These are phyloP conservation scores for Penstemon davidsonii DNA, from an alignment of 257 asterid genomes.

Conservation along the genomic window DNA sequence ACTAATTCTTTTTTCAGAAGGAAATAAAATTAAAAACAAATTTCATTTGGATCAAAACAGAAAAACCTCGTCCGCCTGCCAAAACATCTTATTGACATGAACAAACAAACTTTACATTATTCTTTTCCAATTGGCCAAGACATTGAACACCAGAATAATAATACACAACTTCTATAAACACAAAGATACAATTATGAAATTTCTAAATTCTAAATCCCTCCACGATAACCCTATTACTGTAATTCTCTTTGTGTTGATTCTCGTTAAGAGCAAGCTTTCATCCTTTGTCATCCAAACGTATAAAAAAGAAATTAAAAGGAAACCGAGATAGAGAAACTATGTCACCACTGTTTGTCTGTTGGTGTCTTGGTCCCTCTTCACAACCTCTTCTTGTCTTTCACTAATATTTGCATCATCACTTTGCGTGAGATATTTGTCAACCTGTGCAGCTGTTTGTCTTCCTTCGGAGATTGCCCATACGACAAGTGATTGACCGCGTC, in stretches of 20 bases:
- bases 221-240: constrained; percentile 4
- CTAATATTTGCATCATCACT: constrained; percentile 14
- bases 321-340: constrained; percentile 13
- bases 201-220: constrained; percentile 24
- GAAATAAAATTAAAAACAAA: too few relatives aligned
- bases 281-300: background rate
- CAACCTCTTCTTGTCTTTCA: constrained; percentile 32
- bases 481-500: constrained; percentile 94
- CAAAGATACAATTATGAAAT: constrained; percentile 27
- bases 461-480: constrained; percentile 99
- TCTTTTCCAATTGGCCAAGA: constrained; percentile 30
- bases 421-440: constrained; percentile 67
- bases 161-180: constrained; percentile 35
- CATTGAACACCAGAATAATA: constrained; percentile 28
- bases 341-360: constrained; percentile 60
- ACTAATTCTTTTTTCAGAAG: too few relatives aligned
- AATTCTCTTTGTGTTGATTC: background rate
- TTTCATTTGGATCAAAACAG: too few relatives aligned
- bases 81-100: background rate
- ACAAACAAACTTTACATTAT: constrained; percentile 50
- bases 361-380: constrained; percentile 43
- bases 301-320: background rate
- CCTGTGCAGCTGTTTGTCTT: constrained; percentile 90
- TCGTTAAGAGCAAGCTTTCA: background rate
- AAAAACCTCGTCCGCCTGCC: too few relatives aligned